phyloP scores from a whole-genome alignment of 78 protist species.

The Acrasis kona region DNA sequence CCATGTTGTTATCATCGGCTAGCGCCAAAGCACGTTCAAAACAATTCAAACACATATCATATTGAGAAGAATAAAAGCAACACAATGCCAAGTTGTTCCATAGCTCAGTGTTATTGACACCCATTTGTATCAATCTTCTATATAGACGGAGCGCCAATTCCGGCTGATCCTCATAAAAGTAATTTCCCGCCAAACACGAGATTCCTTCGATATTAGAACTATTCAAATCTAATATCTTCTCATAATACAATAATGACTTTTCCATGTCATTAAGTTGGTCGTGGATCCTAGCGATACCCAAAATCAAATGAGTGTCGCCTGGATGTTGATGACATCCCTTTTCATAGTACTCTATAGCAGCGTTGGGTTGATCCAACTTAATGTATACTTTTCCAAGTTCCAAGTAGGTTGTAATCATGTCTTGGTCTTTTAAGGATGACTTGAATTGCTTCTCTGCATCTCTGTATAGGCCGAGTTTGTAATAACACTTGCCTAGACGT shows the following conservation, averaged over 20 bases:
- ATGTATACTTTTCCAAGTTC: constrained; percentile 46
- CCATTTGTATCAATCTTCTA: constrained; percentile 57
- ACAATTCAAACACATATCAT: constrained; percentile 60
- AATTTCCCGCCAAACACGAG: constrained; percentile 54
- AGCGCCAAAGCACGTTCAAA: constrained; percentile 52
- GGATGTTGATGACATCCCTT: constrained; percentile 23
- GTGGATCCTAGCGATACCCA: constrained; percentile 44
- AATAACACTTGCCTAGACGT: constrained; percentile 48
- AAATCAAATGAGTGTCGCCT: constrained; percentile 9
- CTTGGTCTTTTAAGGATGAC: constrained; percentile 26
- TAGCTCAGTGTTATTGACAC: constrained; percentile 40
- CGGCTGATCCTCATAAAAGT: constrained; percentile 65
- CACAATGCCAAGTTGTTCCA: constrained; percentile 71
- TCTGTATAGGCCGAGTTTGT: constrained; percentile 46
- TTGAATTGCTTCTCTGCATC: constrained; percentile 65
- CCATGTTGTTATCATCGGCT: constrained; percentile 30
- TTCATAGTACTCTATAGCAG: constrained; percentile 41
- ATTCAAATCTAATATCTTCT: constrained; percentile 21
- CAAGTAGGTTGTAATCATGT: constrained; percentile 28
- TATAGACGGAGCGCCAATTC: constrained; percentile 55
- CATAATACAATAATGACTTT: constrained; percentile 11
- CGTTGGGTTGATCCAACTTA: constrained; percentile 53
- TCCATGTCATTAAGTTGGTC: constrained; percentile 24
- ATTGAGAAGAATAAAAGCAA: constrained; percentile 57
- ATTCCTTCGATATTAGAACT: constrained; percentile 55